These are phyloP conservation scores for Rhodotorula sp. DNA, from an alignment of 1,284 basidiomycete genomes.

Conservation along the genomic window DNA sequence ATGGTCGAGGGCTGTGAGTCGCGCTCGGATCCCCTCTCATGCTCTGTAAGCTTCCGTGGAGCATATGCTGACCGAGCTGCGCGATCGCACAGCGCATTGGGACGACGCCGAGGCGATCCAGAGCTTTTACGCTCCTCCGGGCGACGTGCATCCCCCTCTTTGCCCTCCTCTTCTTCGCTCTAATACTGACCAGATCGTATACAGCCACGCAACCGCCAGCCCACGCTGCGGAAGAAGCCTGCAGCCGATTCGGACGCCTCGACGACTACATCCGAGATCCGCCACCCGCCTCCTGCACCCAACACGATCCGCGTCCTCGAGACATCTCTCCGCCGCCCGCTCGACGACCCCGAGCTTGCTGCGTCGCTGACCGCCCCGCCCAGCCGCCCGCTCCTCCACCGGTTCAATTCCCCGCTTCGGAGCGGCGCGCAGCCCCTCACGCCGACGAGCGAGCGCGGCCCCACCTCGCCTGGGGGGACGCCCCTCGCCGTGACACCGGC, in stretches of 20 bases:
- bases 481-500: background rate
- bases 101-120: conserved; percentile 41
- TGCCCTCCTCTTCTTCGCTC: too few species aligned
- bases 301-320: conserved; percentile 41
- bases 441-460: conserved; percentile 24
- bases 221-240: conserved; percentile 26
- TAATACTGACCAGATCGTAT: background rate
- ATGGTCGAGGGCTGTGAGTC: conserved; percentile 61
- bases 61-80: background rate
- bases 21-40: conserved; percentile 53
- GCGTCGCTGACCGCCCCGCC: conserved; percentile 4
- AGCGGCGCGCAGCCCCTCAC: conserved; percentile 39
- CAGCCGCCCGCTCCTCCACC: conserved; percentile 23
- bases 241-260: background rate
- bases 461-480: too few species aligned
- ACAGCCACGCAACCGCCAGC: conserved; percentile 36
- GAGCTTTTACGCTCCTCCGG: conserved; percentile 34
- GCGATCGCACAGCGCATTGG: conserved; percentile 21
- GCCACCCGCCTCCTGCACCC: conserved; percentile 4
- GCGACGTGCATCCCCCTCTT: conserved; percentile 15
- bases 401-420: conserved; percentile 38
- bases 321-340: conserved; percentile 19
- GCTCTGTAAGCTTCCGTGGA: background rate
- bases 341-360: conserved; percentile 27
- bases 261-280: background rate